phyloP scores from a whole-genome alignment of 345 rosid species.

The Adansonia digitata region DNA sequence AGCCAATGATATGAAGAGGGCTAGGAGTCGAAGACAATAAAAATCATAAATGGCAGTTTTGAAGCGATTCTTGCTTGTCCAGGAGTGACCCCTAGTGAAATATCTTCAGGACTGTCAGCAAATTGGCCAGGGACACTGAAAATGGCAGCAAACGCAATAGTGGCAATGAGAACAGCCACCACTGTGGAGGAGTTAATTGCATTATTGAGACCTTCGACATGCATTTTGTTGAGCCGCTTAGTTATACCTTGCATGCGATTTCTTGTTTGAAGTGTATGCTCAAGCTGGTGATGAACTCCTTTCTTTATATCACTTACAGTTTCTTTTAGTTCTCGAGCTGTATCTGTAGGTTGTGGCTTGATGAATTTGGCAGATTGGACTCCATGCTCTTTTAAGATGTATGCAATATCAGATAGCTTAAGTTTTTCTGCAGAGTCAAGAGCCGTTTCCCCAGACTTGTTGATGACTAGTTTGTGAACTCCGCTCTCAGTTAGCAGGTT shows the following conservation, averaged over 20 bases:
- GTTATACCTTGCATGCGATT: constrained; percentile 75
- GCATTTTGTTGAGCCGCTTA: constrained; percentile 72
- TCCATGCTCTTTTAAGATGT: constrained; percentile 51
- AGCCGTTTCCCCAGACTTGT: constrained; percentile 53
- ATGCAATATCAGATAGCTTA: constrained; percentile 38
- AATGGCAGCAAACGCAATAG: constrained; percentile 91
- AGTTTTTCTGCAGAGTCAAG: constrained; percentile 24
- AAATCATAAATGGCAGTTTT: constrained; percentile 52
- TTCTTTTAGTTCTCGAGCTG: constrained; percentile 66
- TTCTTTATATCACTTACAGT: constrained; percentile 87
- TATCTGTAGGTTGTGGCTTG: constrained; percentile 30
- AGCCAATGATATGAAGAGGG: constrained; percentile 88
- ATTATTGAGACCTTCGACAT: constrained; percentile 82
- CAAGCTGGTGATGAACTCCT: constrained; percentile 74
- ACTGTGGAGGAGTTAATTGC: constrained; percentile 86
- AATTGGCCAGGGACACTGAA: constrained; percentile 83
- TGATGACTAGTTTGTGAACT: constrained; percentile 47
- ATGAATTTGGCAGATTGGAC: constrained; percentile 67
- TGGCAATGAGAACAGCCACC: constrained; percentile 89
- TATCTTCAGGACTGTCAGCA: constrained; percentile 30
- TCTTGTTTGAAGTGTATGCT: constrained; percentile 62
- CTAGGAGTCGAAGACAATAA: constrained; percentile 75
- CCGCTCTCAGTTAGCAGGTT: constrained; percentile 36
- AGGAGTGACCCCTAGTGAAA: constrained; percentile 32
- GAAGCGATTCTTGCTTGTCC: constrained; percentile 72